phyloP scores from a whole-genome alignment of 768 basidiomycete genomes.

The Naganishia friedmannii region DNA sequence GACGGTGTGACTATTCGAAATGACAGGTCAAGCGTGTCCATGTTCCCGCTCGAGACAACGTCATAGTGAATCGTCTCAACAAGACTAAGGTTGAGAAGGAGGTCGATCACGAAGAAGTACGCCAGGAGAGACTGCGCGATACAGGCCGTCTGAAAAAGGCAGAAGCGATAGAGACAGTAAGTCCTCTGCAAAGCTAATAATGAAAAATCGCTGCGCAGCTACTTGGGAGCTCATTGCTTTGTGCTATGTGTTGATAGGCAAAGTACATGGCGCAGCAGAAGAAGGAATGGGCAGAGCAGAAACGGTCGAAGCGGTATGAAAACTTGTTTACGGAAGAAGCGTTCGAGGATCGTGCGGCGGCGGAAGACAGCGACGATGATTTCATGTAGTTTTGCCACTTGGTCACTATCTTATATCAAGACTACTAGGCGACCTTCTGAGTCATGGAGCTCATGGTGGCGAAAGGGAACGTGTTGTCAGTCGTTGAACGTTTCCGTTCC shows the following conservation, averaged over 20 bases:
- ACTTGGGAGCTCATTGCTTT: too few relatives aligned
- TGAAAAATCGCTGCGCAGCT: too few relatives aligned
- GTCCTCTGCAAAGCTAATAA: constrained; percentile 25
- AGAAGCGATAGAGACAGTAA: constrained; percentile 72
- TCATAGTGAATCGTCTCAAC: constrained; percentile 84
- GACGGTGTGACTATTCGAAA: not conserved
- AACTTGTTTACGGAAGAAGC: constrained; percentile 63
- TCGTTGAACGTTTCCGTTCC: too few relatives aligned
- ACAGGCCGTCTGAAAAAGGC: constrained; percentile 57
- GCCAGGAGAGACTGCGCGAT: constrained; percentile 64
- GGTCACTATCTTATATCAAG: not conserved
- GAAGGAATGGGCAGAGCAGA: constrained; percentile 75
- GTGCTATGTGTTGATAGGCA: constrained; percentile 56
- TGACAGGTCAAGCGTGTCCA: constrained; percentile 59
- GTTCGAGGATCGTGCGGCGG: constrained; percentile 41
- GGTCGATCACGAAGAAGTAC: constrained; percentile 89
- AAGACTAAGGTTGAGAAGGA: constrained; percentile 82
- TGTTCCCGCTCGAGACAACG: constrained; percentile 75
- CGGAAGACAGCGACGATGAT: constrained; percentile 58
- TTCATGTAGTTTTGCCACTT: constrained; percentile 41
- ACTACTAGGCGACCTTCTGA: too few relatives aligned
- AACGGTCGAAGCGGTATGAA: constrained; percentile 83
- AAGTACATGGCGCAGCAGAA: constrained; percentile 75
- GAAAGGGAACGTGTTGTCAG: too few relatives aligned
- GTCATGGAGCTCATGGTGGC: too few relatives aligned